Conservation (phyloP, 192 early-diverging fungal genomes). For the Mortierella hygrophila region DNA sequence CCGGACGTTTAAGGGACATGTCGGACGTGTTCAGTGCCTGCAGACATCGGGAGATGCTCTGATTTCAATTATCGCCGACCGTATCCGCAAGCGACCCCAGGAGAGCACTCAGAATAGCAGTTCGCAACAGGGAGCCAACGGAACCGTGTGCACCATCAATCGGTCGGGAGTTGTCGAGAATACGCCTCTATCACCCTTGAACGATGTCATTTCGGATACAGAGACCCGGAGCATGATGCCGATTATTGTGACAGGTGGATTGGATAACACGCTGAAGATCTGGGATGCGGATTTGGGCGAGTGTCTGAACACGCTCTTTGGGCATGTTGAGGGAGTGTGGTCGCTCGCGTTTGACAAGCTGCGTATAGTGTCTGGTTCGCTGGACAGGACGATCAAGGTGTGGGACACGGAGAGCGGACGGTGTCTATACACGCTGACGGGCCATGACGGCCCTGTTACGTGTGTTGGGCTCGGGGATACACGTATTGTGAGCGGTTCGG, state of each 20-base stretch:
- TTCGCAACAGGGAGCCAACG: conserved; percentile 10
- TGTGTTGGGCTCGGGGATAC: conserved; percentile 90
- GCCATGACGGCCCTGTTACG: conserved; percentile 80
- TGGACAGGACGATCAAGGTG: conserved; percentile 80
- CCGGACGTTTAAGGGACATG: conserved; percentile 78
- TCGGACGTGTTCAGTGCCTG: conserved; percentile 78
- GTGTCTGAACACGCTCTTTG: conserved; percentile 82
- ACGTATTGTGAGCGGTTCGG: conserved; percentile 85
- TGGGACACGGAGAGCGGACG: conserved; percentile 80
- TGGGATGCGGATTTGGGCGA: conserved; percentile 90
- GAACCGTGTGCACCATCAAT: conserved; percentile 32
- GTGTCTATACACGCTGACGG: conserved; percentile 76
- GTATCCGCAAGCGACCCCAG: conserved; percentile 24
- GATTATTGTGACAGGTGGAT: conserved; percentile 84
- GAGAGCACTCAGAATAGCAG: background rate
- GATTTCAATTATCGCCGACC: conserved; percentile 48
- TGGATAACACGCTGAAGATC: conserved; percentile 91
- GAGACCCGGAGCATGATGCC: conserved; percentile 55
- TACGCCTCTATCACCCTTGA: conserved; percentile 27
- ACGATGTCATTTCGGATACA: conserved; percentile 35
- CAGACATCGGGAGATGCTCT: conserved; percentile 53
- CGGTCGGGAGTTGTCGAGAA: conserved; percentile 64
- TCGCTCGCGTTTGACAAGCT: conserved; percentile 84
- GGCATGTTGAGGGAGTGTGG: conserved; percentile 87
- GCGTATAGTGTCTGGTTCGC: conserved; percentile 74